These are phyloP conservation scores for Lactarius deliciosus DNA, from an alignment of 768 basidiomycete genomes.

Conservation along the genomic window DNA sequence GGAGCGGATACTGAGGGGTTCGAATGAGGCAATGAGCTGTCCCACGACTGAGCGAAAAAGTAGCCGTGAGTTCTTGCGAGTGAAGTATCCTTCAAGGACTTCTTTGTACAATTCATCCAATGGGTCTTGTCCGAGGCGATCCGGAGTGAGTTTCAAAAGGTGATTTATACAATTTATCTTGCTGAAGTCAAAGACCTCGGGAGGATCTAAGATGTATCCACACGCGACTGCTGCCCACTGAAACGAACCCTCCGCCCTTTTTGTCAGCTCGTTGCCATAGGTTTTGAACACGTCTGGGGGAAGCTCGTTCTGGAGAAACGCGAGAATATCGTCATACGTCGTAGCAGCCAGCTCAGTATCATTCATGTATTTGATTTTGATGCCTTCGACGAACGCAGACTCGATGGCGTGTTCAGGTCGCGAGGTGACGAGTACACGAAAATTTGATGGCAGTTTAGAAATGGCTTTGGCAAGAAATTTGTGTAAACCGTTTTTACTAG, in stretches of 20 bases:
- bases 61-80: background rate
- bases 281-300: background rate
- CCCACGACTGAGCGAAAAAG: conserved; percentile 5
- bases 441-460: background rate
- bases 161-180: background rate
- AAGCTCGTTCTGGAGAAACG: background rate
- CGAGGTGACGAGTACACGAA: background rate
- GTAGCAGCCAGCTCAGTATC: background rate
- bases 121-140: background rate
- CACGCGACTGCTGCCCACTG: conserved; percentile 4
- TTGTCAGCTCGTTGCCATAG: background rate
- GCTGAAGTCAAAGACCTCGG: background rate
- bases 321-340: background rate
- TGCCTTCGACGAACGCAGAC: background rate
- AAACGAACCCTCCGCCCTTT: background rate
- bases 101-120: conserved; percentile 3
- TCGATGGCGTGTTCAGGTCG: background rate
- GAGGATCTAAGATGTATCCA: background rate
- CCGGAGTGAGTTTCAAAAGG: background rate
- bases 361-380: background rate
- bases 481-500: background rate
- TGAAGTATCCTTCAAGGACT: background rate
- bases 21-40: background rate
- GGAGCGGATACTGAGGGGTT: background rate
- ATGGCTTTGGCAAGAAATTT: background rate